Evolutionary conservation across 331 rosid genomes (phyloP).

Genomic region (Malus hybrid): DNA sequence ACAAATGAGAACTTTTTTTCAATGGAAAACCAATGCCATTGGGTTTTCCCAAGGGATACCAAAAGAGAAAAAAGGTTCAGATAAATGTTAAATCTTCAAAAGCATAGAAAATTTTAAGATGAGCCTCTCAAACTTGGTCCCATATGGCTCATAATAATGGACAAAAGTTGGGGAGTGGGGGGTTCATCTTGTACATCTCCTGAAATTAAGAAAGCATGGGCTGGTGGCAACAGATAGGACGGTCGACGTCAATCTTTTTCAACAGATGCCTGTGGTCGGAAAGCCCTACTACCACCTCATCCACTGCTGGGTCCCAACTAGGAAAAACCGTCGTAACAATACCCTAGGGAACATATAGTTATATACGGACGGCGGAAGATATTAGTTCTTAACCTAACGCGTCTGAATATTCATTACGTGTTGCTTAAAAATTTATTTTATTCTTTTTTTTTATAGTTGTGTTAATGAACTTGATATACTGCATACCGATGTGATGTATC

Average conservation of each 20-base stretch:
- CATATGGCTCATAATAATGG: not conserved
- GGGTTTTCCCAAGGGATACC: not conserved
- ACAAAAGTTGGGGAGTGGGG: not conserved
- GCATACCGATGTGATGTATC: too few relatives aligned
- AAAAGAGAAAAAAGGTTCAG: not conserved
- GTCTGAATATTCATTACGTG: too few relatives aligned
- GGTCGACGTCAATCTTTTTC: constrained; percentile 31
- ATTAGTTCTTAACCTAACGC: too few relatives aligned
- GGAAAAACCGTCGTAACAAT: too few relatives aligned
- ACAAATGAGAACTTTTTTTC: not conserved
- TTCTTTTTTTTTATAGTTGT: too few relatives aligned
- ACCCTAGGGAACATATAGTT: too few relatives aligned
- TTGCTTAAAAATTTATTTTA: too few relatives aligned
- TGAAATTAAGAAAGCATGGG: constrained; percentile 12
- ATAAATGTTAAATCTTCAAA: not conserved
- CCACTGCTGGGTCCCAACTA: too few relatives aligned
- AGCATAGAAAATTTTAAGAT: too few relatives aligned
- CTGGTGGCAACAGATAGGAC: constrained; percentile 15
- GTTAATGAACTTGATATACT: too few relatives aligned
- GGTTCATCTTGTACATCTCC: not conserved
- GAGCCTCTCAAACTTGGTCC: not conserved
- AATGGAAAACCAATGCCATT: not conserved
- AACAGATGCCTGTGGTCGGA: constrained; percentile 48
- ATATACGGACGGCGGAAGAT: too few relatives aligned
- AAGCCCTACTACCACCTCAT: too few relatives aligned